A percentile compares a stretch with the other conserved stretches of the same genome.
These are phyloP conservation scores for Euptelea pleiosperma DNA, from an alignment of 164 flowering plant species.

Conservation along the genomic window DNA sequence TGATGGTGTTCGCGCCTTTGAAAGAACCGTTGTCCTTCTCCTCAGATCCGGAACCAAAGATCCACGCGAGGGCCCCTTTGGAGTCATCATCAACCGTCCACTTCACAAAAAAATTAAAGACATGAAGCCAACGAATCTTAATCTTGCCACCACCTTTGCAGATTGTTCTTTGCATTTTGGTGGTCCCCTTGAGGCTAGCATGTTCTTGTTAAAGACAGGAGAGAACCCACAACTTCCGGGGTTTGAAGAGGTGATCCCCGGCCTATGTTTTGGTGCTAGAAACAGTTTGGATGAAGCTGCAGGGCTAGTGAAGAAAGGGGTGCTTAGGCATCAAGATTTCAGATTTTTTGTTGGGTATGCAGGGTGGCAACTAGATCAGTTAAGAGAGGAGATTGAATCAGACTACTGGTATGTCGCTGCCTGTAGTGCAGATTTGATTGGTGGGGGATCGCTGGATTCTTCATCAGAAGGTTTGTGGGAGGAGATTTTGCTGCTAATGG, in stretches of 20 bases:
- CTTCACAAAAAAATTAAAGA: slow-evolving; percentile 76
- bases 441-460: slow-evolving; percentile 39
- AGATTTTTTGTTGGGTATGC: slow-evolving; percentile 92
- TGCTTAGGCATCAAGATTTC: slow-evolving; percentile 67
- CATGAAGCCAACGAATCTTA: slow-evolving; percentile 68
- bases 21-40: slow-evolving; percentile 51
- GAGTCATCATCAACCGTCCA: slow-evolving; percentile 83
- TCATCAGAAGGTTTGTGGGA: slow-evolving; percentile 71
- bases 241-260: slow-evolving; percentile 83
- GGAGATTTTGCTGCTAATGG: slow-evolving; percentile 93
- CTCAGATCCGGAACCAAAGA: slow-evolving; percentile 73
- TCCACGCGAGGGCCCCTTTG: slow-evolving; percentile 89
- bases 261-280: slow-evolving; percentile 70
- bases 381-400: slow-evolving; percentile 79
- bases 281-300: slow-evolving; percentile 76
- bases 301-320: slow-evolving; percentile 63
- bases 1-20: slow-evolving; percentile 70
- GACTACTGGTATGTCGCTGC: slow-evolving; percentile 89
- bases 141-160: slow-evolving; percentile 72
- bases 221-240: slow-evolving; percentile 40
- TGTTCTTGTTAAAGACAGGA: slow-evolving; percentile 58
- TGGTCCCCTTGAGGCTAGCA: slow-evolving; percentile 89
- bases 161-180: slow-evolving; percentile 85
- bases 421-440: slow-evolving; percentile 68
- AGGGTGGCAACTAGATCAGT: slow-evolving; percentile 88